Conservation (phyloP, 2,329 filamentous ascomycete species). For the Cladorrhinum sp. region DNA sequence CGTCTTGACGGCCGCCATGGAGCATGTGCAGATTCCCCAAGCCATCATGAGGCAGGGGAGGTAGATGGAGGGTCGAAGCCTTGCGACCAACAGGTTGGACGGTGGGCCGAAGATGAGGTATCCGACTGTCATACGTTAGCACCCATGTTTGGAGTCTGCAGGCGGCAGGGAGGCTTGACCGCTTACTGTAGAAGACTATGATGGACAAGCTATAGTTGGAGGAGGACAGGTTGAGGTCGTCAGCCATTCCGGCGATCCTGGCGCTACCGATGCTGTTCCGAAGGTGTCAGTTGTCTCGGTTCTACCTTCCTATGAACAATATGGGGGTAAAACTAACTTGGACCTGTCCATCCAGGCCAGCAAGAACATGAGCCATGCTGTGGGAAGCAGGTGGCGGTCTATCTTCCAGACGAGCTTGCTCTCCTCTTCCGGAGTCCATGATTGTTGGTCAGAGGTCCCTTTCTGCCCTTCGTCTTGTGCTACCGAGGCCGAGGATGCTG, state of each 20-base stretch:
- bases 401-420: slow-evolving; percentile 27
- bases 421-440: slow-evolving; percentile 17
- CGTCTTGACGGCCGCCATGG: slow-evolving; percentile 38
- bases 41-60: slow-evolving; percentile 38
- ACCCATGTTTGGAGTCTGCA: too few species aligned
- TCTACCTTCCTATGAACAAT: too few species aligned
- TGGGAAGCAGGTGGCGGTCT: slow-evolving; percentile 35
- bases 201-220: not conserved
- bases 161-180: too few species aligned
- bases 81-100: slow-evolving; percentile 42
- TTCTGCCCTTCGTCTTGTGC: too few species aligned
- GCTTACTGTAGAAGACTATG: not conserved
- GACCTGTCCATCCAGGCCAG: slow-evolving; percentile 2
- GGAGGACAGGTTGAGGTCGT: not conserved
- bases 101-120: slow-evolving; percentile 31
- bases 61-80: slow-evolving; percentile 39
- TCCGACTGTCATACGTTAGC: too few species aligned
- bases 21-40: slow-evolving; percentile 40
- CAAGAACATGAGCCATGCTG: slow-evolving; percentile 36
- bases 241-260: not conserved
- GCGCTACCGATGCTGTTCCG: not conserved
- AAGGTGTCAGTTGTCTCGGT: too few species aligned
- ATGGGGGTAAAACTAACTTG: too few species aligned
- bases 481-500: too few species aligned
- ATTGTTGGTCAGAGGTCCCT: too few species aligned